phyloP scores from a whole-genome alignment of 768 basidiomycete species.

The Mycena maculata region DNA sequence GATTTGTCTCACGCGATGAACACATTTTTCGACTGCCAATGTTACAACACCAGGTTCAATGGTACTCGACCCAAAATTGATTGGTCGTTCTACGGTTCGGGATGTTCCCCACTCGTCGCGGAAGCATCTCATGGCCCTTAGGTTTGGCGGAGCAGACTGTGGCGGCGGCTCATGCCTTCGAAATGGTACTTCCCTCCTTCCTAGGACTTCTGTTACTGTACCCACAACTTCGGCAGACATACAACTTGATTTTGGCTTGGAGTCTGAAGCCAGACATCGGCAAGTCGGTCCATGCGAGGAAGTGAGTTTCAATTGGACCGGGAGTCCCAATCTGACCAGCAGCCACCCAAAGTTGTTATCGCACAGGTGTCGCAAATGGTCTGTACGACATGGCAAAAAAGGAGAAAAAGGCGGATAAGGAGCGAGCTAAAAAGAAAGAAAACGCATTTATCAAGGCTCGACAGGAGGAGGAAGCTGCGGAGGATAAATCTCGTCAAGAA shows the following conservation, averaged over 20 bases:
- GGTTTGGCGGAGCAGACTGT: slow-evolving; percentile 42
- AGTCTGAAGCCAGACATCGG: slow-evolving; percentile 34
- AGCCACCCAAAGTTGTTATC: slow-evolving; percentile 15
- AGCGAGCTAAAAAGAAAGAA: slow-evolving; percentile 37
- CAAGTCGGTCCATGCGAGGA: slow-evolving; percentile 38
- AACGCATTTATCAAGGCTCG: slow-evolving; percentile 32
- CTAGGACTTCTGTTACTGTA: slow-evolving; percentile 4
- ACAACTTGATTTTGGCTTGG: slow-evolving; percentile 42
- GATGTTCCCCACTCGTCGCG: not conserved
- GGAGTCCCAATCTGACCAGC: not conserved
- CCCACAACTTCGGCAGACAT: slow-evolving; percentile 29
- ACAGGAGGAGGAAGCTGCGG: slow-evolving; percentile 36
- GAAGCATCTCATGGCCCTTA: slow-evolving; percentile 5
- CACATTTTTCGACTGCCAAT: slow-evolving; percentile 41
- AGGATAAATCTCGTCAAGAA: slow-evolving; percentile 31
- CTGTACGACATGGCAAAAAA: slow-evolving; percentile 33
- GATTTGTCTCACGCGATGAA: slow-evolving; percentile 34
- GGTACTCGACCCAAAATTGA: slow-evolving; percentile 20
- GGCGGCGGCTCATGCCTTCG: slow-evolving; percentile 41
- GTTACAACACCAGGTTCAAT: slow-evolving; percentile 33
- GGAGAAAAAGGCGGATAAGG: slow-evolving; percentile 37
- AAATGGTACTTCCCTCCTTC: slow-evolving; percentile 19
- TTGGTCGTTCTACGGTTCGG: slow-evolving; percentile 40
- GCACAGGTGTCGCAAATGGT: slow-evolving; percentile 28
- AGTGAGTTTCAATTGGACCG: slow-evolving; percentile 26